Conservation (phyloP, 306 rosid genomes). For the Arachis stenosperma region DNA sequence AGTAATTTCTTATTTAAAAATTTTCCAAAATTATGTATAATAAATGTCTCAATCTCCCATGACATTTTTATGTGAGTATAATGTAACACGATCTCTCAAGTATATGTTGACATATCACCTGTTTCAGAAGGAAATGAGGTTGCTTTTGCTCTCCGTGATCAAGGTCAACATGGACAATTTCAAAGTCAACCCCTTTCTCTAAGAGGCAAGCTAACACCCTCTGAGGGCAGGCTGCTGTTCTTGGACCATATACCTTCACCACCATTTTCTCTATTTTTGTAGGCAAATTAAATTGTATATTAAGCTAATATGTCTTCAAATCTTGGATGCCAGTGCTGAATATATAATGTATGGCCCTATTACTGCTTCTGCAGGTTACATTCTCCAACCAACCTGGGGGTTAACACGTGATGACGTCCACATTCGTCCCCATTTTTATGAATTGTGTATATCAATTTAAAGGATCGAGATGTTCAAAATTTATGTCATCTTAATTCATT, state of each 20-base stretch:
- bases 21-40: too few species aligned
- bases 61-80: too few species aligned
- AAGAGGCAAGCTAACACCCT: conserved; percentile 70
- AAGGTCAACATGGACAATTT: conserved; percentile 57
- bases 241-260: conserved; percentile 58
- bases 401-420: neutral
- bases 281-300: neutral
- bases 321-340: neutral
- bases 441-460: neutral
- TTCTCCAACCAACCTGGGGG: neutral
- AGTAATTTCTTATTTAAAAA: too few species aligned
- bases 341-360: neutral
- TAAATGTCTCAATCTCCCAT: too few species aligned
- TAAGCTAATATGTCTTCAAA: neutral
- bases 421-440: neutral
- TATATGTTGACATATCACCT: conserved; percentile 39
- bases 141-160: conserved; percentile 56
- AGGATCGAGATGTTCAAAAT: too few species aligned
- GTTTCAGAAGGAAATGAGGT: conserved; percentile 57
- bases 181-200: conserved; percentile 72
- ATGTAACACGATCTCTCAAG: too few species aligned
- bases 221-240: conserved; percentile 60
- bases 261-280: conserved; percentile 49
- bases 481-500: too few species aligned
- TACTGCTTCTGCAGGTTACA: neutral